Evolutionary conservation across 345 rosid species (phyloP).

Genomic region (Cardiospermum halicacabum): DNA sequence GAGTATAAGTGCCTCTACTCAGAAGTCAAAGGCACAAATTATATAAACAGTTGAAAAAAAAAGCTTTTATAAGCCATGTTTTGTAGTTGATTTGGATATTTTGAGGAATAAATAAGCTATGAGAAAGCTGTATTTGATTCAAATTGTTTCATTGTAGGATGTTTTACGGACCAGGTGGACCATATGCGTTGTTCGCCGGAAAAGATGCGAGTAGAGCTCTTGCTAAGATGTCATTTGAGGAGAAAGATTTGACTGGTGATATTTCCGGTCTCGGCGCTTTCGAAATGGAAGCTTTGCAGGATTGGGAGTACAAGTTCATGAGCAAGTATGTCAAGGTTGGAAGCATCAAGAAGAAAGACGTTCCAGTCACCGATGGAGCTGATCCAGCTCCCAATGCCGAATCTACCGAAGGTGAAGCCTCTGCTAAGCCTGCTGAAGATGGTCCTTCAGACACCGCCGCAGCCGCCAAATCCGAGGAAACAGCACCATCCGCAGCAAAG

Average conservation of each 20-base stretch:
- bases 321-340: constrained; percentile 95
- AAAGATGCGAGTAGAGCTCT: constrained; percentile 98
- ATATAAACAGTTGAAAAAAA: no score
- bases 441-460: constrained; percentile 29
- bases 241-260: constrained; percentile 84
- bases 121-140: not conserved
- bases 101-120: not conserved
- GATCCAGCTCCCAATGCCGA: constrained; percentile 37
- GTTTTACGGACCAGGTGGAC: constrained; percentile 99
- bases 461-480: constrained; percentile 13
- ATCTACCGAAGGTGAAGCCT: constrained; percentile 42
- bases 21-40: no score
- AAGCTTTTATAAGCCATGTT: no score
- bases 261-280: constrained; percentile 91
- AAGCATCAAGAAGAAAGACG: constrained; percentile 41
- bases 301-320: constrained; percentile 99
- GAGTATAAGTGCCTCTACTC: no score
- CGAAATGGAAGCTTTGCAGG: constrained; percentile 94
- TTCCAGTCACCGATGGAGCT: constrained; percentile 44
- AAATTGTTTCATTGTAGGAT: constrained; percentile 45
- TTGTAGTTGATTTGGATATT: not conserved
- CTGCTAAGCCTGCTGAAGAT: constrained; percentile 37
- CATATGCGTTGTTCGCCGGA: constrained; percentile 94
- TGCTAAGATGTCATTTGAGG: constrained; percentile 99
- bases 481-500: constrained; percentile 25